Base-by-base conservation (phyloP, 1,139 yeast genomes). In the Pichia sp. region DNA sequence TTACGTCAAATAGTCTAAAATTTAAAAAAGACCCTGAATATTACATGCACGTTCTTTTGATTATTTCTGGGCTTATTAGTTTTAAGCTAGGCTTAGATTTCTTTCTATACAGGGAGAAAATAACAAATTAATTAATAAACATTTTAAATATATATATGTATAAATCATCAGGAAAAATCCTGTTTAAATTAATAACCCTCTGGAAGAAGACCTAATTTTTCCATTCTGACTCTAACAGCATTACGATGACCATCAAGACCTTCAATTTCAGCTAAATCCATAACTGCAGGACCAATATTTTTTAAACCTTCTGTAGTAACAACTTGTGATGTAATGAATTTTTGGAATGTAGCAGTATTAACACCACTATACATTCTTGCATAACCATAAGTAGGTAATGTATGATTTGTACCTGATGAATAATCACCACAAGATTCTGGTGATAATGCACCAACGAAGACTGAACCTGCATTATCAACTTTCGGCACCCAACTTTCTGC, bases 381-480 rank as follows among this genome's bases (percentile, higher is more conserved):
- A 64, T 92, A 92, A 45, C 99, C 98, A 66, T 92, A 92, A 0
- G 99, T 92, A 52, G 98, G 99, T 61, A 92, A 76, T 0, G 98
- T 92, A 70, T 90, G 97, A 74, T 92, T 92, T 6, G 98, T 92
- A 64, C 98, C 97, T 54, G 92, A 82, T 1, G 97, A 89, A 71
- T 92, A 94, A 68, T 94, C 98, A 62, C 99, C 99, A 68, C 97
- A 90, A 3, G 96, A 86, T 68, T 92, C 99, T 42, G 98, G 98
- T 4, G 96, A 86, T 66, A 86, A 86, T 1, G 92, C 85, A 39
- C 99, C 99, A 46, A 92, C 97, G 45, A 92, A 92, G 26, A 92
- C 94, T 35, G 95, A 85, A 39, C 99, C 98, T 9, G 98, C 99
- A 64, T 94, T 84, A 57, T 86, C 85, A 42, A 92, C 89, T 54